Evolutionary conservation across 2,329 filamentous ascomycete species (phyloP), one percentile per base, ranked within the genome.

Genomic region (Tolypocladium inflatum): DNA sequence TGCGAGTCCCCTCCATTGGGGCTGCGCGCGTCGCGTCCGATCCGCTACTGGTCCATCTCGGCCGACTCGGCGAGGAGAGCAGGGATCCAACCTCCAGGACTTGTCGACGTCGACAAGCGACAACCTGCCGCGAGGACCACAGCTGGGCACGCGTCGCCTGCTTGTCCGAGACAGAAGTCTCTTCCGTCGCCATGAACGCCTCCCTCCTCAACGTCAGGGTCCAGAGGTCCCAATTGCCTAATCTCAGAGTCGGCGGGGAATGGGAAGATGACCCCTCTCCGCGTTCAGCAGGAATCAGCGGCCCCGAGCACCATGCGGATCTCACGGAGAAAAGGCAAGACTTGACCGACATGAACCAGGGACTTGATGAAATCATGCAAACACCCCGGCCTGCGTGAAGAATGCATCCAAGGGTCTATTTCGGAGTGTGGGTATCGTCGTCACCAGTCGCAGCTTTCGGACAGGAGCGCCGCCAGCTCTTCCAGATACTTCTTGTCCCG

Each of bases 401-500:
- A 30, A 26, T 19, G 15, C 11, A 19, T 17, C 13, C 1, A 26
- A 30, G 13, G 4, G 19, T 30, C 5, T 30, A 48, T n/a, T 50
- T 2, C 26, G 26, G 15, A 50, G 26, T 19, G 7, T 35, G 11
- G 13, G 33, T 26, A 37, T 26, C 15, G 19, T 19, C 38, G 51
- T 57, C 17, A 83, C 86, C 88, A 91, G 70, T 89, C 85, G 69
- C 87, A 90, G 56, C 80, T 79, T 59, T 70, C 74, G 1, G 75
- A 80, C 33, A 91, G 68, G 58, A 90, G 64, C 17, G 65, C 73
- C 0, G 86, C 87, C 66, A 93, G 71, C 65, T 82, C 74, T 71
- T 93, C 88, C 59, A 94, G 70, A 63, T 82, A 82, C 60, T 68
- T 70, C 71, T 79, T 78, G 69, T 94, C 90, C 51, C 85, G 80